Conservation (phyloP, 345 rosid genomes). For the Nephelium lappaceum region DNA sequence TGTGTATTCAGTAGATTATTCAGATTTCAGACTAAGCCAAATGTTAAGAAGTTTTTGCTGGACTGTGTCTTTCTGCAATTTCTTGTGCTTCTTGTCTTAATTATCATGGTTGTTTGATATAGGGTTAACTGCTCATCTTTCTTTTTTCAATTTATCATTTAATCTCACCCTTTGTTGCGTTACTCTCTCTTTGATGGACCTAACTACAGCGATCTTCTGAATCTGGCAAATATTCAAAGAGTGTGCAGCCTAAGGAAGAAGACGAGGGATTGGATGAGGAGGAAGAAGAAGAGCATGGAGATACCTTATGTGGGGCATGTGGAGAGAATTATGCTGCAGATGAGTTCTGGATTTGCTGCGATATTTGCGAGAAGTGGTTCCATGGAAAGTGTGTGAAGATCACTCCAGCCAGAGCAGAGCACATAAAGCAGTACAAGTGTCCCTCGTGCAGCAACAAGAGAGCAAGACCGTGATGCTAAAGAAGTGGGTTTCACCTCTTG, state of each 20-base stretch:
- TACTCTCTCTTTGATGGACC: conserved; percentile 10
- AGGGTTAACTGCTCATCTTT: neutral
- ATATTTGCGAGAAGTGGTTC: conserved; percentile 84
- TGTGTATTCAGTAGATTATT: neutral
- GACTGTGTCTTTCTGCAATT: neutral
- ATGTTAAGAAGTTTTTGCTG: neutral
- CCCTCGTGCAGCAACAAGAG: conserved; percentile 89
- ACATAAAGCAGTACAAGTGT: conserved; percentile 84
- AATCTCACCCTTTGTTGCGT: neutral
- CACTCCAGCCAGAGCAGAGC: conserved; percentile 85
- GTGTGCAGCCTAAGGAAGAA: conserved; percentile 41
- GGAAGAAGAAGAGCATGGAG: conserved; percentile 64
- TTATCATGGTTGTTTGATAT: conserved; percentile 13
- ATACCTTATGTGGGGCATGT: conserved; percentile 80
- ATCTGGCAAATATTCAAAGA: conserved; percentile 45
- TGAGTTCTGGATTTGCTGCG: conserved; percentile 90
- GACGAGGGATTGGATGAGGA: conserved; percentile 54
- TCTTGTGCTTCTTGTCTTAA: neutral
- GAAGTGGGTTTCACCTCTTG: conserved; percentile 20
- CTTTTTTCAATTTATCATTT: neutral
- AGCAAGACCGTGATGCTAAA: conserved; percentile 50
- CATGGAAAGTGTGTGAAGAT: conserved; percentile 86
- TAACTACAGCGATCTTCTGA: conserved; percentile 57
- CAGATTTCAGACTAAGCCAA: neutral
- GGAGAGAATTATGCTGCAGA: conserved; percentile 74